These are phyloP conservation scores for Calonectria pseudoreteaudii DNA, from an alignment of 2,329 filamentous ascomycete species.

Conservation along the genomic window DNA sequence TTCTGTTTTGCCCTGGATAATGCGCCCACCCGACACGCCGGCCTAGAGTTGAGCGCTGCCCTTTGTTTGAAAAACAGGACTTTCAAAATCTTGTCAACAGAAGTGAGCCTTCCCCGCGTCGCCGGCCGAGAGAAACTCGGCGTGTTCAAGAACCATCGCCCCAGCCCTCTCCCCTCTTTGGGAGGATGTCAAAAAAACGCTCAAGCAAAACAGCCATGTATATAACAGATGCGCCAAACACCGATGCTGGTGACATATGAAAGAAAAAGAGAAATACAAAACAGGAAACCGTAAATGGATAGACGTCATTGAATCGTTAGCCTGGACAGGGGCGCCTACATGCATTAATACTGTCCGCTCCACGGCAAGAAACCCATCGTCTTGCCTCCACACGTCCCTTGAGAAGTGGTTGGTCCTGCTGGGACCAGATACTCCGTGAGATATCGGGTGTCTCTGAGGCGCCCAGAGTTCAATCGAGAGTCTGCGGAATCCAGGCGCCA, in stretches of 20 bases:
- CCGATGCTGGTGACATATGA: constrained; percentile 41
- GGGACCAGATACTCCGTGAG: constrained; percentile 10
- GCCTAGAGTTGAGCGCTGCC: constrained; percentile 21
- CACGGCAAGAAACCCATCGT: constrained; percentile 21
- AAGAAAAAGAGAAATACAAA: constrained; percentile 41
- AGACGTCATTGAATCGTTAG: constrained; percentile 42
- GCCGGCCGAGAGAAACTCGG: constrained; percentile 22
- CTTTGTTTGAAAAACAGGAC: constrained; percentile 26
- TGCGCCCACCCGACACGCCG: constrained; percentile 29
- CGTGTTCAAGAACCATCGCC: constrained; percentile 13
- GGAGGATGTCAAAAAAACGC: constrained; percentile 26
- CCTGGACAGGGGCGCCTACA: constrained; percentile 23
- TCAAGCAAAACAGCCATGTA: constrained; percentile 26
- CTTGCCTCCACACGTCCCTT: constrained; percentile 23
- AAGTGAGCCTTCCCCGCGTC: constrained; percentile 13
- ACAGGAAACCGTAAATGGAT: constrained; percentile 26
- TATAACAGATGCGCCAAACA: constrained; percentile 35
- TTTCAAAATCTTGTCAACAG: constrained; percentile 18
- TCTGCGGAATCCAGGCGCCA: background rate
- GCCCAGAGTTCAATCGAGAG: background rate
- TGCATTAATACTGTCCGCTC: constrained; percentile 32
- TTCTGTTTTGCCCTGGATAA: constrained; percentile 31
- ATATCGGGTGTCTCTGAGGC: background rate
- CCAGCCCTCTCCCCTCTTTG: constrained; percentile 21
- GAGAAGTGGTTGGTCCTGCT: background rate